These are phyloP conservation scores for Calonectria hawksworthii DNA, from an alignment of 2,329 filamentous ascomycete species.

Conservation along the genomic window DNA sequence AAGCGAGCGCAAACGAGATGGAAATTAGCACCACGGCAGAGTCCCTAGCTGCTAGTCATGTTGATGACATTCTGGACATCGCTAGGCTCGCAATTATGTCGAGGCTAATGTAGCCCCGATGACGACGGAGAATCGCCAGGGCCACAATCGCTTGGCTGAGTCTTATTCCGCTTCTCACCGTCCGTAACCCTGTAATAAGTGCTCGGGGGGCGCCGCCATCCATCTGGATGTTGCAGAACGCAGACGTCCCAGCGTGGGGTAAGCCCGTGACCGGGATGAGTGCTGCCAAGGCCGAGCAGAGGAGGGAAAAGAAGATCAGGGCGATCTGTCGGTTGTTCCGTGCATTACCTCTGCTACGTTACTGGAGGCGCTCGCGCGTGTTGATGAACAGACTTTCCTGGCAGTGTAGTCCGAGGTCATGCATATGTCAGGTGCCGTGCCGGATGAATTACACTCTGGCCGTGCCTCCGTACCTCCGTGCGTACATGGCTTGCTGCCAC, in stretches of 20 bases:
- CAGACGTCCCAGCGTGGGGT: conserved; percentile 22
- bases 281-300: neutral
- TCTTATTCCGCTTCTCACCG: neutral
- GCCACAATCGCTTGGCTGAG: neutral
- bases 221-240: neutral
- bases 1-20: conserved; percentile 1
- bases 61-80: neutral
- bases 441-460: neutral
- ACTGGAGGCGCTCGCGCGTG: neutral
- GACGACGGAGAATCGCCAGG: conserved; percentile 4
- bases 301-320: conserved; percentile 14
- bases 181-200: neutral
- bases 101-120: conserved; percentile 7
- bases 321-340: conserved; percentile 10
- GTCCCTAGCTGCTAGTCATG: neutral
- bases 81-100: neutral
- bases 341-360: neutral
- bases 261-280: neutral
- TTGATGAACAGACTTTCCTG: neutral
- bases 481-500: conserved; percentile 1
- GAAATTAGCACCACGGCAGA: neutral
- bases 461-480: neutral
- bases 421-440: conserved; percentile 5
- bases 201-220: conserved; percentile 15
- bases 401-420: conserved; percentile 1